Base-by-base conservation (phyloP, 306 rosid species). In the Herpetospermum pedunculosum region DNA sequence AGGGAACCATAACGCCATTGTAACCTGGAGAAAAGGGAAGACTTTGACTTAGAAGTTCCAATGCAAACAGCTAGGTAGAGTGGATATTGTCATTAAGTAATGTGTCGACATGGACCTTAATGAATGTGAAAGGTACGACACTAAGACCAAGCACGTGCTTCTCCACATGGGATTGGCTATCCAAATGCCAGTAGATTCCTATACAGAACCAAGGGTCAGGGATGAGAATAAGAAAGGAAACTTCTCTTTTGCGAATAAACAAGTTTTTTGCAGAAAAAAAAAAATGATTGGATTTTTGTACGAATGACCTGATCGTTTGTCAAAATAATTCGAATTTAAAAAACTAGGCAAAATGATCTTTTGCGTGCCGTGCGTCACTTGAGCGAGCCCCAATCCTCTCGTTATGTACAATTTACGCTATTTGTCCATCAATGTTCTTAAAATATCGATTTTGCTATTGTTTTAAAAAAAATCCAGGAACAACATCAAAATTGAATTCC, bases 11-110 rank as follows among this genome's bases (percentile, higher is more conserved):
- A 13, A 70, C 2, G 59, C 21, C 47, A 72, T 44, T 69, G 40
- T 28, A 30, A 26, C 14, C 40, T 67, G 50, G 73, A 25, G 19
- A 26, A 28, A 44, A 15, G 13, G 5, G 50, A 9, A 72, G 76
- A 34, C 8, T 12, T 72, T 72, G 76, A 72, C 76, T 74, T 41
- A 21, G 23, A 74, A 44, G 58, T 48, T 28, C 7, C 41, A 70
- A 26, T 19, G 11, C 75, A 46, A 13, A 18, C 35, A 64, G 71
- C 71, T 64, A 62, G 18, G 13, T 5, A n/a, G 35, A 15, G 67
- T 15, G 41, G 64, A 0, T 25, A 25, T n/a, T 65, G 3, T 62
- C 32, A 23, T 55, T 54, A 21, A 54, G 16, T 53, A 53, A 53
- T 53, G 43, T 6, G 40, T 28, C n/a, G 10, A 21, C 1, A 26